A percentile compares a stretch with the other conserved stretches of the same genome.
These are phyloP conservation scores for Silene latifolia DNA, from an alignment of 148 eudicot species.

Conservation along the genomic window DNA sequence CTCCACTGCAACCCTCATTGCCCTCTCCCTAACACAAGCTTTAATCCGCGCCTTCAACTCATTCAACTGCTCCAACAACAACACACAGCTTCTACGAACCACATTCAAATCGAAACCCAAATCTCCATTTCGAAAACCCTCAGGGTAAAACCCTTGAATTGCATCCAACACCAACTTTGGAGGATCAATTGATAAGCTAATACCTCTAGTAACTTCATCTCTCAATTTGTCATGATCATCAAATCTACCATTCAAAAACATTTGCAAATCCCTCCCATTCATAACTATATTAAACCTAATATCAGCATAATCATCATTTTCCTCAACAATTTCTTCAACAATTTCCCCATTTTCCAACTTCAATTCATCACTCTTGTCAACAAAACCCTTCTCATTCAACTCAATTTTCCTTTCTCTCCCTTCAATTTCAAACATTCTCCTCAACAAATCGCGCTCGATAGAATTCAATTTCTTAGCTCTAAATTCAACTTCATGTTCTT, in stretches of 20 bases:
- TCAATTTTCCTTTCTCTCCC: conserved; percentile 23
- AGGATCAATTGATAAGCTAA: conserved; percentile 41
- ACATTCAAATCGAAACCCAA: conserved; percentile 26
- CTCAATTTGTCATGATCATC: conserved; percentile 34
- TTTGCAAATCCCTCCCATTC: conserved; percentile 48
- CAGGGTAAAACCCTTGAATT: conserved; percentile 50
- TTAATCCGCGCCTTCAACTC: conserved; percentile 33
- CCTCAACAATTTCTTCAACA: not conserved
- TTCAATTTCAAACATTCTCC: conserved; percentile 13
- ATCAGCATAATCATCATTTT: conserved; percentile 30
- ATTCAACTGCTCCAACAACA: conserved; percentile 45
- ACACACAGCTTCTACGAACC: conserved; percentile 44
- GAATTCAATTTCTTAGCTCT: conserved; percentile 27
- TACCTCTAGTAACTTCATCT: conserved; percentile 39
- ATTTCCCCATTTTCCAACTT: too few relatives aligned
- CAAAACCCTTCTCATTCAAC: not conserved
- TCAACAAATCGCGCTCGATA: conserved; percentile 19
- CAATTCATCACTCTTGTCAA: conserved; percentile 1
- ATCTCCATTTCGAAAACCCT: conserved; percentile 32
- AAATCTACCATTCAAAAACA: conserved; percentile 35
- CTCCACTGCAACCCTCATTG: conserved; percentile 39
- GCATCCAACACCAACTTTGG: conserved; percentile 62
- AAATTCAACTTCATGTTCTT: conserved; percentile 23
- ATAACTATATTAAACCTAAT: conserved; percentile 34
- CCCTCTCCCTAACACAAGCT: conserved; percentile 31